Evolutionary conservation across 495 filamentous ascomycete species (phyloP), one percentile per base, ranked within the genome.

Genomic region (Penicillium coprophilum): DNA sequence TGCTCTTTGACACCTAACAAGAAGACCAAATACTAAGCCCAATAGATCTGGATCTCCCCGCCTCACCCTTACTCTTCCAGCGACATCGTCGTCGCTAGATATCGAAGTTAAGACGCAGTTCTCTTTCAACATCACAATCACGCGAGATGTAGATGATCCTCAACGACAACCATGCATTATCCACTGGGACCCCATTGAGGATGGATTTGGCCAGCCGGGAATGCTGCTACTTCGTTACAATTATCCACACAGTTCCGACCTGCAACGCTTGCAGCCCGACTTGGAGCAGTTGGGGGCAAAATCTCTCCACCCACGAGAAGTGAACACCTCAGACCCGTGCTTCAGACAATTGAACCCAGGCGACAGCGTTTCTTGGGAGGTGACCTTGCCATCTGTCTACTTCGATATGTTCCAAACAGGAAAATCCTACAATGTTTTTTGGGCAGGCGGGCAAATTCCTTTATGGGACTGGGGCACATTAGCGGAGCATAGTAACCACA

Each of bases 381-480:
- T 24, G 10, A 2, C 19, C 27, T 17, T 54, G 23, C 52, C 31
- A 32, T 8, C n/a, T 46, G 30, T 54, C 38, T 54, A 54, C 41
- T 46, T 54, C 28, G 41, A 54, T n/a, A 27, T 17, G 6, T 46
- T 46, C 17, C 28, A 8, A 36, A 4, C 43, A 34, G 52, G 31
- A 34, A 20, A 54, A 20, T 46, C 38, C 39, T 46, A 46, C 17
- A 46, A 23, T 13, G 46, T 45, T 19, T 31, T 54, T 11, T 54
- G 52, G 52, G n/a, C 32, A 46, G 52, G 52, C 8, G 41, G 40
- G 2, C 28, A 54, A 46, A 54, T 54, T 44, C 41, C 23, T 46
- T 30, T 54, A 9, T 54, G 51, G 51, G 51, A 54, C 51, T 54
- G 51, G 51, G 40, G 51, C 27, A 54, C 41, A 23, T 43, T 54